A percentile compares a stretch with the other conserved stretches of the same genome.
Evolutionary conservation across 78 protist species (phyloP).

Genomic region (Planoprotostelium fungivorum): DNA sequence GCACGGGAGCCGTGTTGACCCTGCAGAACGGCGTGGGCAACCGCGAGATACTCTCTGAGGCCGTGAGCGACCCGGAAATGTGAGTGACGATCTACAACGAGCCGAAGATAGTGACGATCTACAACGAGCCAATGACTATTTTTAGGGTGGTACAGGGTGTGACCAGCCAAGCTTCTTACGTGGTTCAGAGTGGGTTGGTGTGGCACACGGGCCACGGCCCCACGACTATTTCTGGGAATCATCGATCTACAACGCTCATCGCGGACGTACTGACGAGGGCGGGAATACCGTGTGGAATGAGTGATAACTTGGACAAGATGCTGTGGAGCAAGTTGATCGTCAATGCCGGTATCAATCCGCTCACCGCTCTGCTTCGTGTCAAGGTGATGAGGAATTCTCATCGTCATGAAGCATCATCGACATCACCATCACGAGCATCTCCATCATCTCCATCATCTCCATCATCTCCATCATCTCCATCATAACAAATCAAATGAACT

Average conservation of each 20-base stretch:
- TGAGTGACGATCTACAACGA: not conserved
- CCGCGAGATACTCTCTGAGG: conserved; percentile 23
- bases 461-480: no score
- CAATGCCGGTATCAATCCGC: conserved; percentile 81
- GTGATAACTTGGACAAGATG: conserved; percentile 14
- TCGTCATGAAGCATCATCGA: no score
- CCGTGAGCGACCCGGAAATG: not conserved
- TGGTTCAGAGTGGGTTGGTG: conserved; percentile 40
- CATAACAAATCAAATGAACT: no score
- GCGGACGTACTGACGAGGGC: conserved; percentile 29
- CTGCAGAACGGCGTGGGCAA: conserved; percentile 87
- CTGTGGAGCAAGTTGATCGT: conserved; percentile 70
- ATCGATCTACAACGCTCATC: conserved; percentile 3
- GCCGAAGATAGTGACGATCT: not conserved
- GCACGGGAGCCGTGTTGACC: conserved; percentile 53
- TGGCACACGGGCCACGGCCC: conserved; percentile 63
- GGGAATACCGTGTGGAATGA: conserved; percentile 20
- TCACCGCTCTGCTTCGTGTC: conserved; percentile 69
- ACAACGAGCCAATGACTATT: conserved; percentile 20
- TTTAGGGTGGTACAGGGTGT: conserved; percentile 68
- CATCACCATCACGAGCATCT: no score
- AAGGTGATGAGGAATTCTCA: no score
- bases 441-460: no score
- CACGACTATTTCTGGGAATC: conserved; percentile 12
- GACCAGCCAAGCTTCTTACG: conserved; percentile 48